A percentile compares a stretch with the other conserved stretches of the same genome.
These are phyloP conservation scores for Macrophomina pseudophaseolina DNA, from an alignment of 2,329 filamentous ascomycete genomes.

Conservation along the genomic window DNA sequence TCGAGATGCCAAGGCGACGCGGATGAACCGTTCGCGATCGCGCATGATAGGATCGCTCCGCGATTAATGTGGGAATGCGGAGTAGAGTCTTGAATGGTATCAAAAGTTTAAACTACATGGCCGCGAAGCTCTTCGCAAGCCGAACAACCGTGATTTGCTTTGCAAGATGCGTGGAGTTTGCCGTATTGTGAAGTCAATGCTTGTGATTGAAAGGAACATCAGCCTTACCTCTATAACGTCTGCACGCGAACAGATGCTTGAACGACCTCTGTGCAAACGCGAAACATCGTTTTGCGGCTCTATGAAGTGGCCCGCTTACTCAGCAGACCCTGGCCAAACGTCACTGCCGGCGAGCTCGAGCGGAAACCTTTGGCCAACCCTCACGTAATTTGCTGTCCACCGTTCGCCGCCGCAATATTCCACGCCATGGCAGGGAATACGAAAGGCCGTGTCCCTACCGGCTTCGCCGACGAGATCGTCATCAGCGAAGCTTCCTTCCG, in stretches of 20 bases:
- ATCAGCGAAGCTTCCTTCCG: conserved; percentile 92
- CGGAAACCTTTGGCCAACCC: conserved; percentile 10
- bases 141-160: too few species aligned
- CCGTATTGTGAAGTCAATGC: too few species aligned
- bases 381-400: background rate
- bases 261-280: background rate
- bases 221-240: too few species aligned
- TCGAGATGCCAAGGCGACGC: background rate
- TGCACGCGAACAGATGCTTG: background rate
- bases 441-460: conserved; percentile 64
- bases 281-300: background rate
- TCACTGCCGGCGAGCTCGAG: conserved; percentile 11
- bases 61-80: conserved; percentile 11
- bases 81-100: conserved; percentile 8
- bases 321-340: conserved; percentile 15
- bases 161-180: too few species aligned
- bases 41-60: conserved; percentile 16
- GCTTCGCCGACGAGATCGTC: conserved; percentile 83
- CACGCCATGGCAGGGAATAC: conserved; percentile 27
- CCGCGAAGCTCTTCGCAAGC: background rate
- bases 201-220: too few species aligned
- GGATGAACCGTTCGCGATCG: background rate
- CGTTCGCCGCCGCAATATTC: conserved; percentile 28
- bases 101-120: background rate
- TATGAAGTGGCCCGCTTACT: background rate